Evolutionary conservation across 805 yeast genomes (phyloP).

Genomic region (Pichia exigua): DNA sequence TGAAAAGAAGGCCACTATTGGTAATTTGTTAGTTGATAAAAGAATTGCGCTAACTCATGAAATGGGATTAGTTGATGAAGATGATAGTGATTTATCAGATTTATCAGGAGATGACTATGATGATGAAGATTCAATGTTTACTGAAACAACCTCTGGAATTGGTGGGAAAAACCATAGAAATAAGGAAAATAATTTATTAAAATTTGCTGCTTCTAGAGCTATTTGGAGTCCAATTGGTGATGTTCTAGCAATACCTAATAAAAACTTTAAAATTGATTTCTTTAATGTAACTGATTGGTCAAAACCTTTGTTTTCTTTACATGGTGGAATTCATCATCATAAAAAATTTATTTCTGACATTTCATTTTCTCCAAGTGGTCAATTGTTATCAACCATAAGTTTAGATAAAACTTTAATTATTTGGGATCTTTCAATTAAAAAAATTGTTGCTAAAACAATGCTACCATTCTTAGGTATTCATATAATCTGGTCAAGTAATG

Average conservation of each 20-base stretch:
- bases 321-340: constrained; percentile 19
- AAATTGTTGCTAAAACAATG: constrained; percentile 16
- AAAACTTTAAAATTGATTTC: constrained; percentile 38
- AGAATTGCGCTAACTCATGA: constrained; percentile 14
- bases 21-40: constrained; percentile 33
- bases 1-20: constrained; percentile 37
- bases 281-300: constrained; percentile 33
- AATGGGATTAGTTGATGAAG: constrained; percentile 12
- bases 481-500: constrained; percentile 9
- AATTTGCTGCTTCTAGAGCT: constrained; percentile 36
- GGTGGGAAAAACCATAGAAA: constrained; percentile 12
- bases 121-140: constrained; percentile 25
- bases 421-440: constrained; percentile 42
- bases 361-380: constrained; percentile 55
- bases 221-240: constrained; percentile 71
- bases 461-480: constrained; percentile 6
- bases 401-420: constrained; percentile 43
- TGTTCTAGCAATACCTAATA: constrained; percentile 59
- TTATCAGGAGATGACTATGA: constrained; percentile 23
- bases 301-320: constrained; percentile 13
- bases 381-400: constrained; percentile 51
- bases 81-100: constrained; percentile 34
- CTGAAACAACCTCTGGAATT: constrained; percentile 13
- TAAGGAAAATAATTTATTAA: constrained; percentile 30
- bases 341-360: constrained; percentile 39